Evolutionary conservation across 352 stramenopile species (phyloP).

Genomic region (Ophiocytium majus): DNA sequence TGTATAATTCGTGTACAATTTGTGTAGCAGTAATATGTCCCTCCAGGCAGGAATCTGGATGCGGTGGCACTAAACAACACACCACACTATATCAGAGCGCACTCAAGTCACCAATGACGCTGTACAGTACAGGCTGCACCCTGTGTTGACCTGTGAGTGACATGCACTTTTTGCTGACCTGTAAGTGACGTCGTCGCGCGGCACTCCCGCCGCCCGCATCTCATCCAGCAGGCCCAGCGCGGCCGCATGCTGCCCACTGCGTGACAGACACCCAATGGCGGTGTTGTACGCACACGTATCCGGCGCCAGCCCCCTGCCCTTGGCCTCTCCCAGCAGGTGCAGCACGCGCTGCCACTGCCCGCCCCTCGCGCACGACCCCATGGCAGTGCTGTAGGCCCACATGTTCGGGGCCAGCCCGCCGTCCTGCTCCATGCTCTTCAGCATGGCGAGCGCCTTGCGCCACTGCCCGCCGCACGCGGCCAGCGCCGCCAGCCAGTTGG

Average conservation of each 20-base stretch:
- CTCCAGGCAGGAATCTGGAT: too few relatives aligned
- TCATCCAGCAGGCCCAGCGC: conserved; percentile 33
- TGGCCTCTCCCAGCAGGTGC: conserved; percentile 40
- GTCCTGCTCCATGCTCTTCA: conserved; percentile 28
- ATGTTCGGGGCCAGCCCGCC: conserved; percentile 29
- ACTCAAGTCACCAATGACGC: too few relatives aligned
- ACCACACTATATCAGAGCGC: too few relatives aligned
- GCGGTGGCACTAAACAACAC: not conserved
- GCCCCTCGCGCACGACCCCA: conserved; percentile 41
- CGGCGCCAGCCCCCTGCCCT: conserved; percentile 23
- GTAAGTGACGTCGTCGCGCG: conserved; percentile 45
- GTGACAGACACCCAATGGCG: conserved; percentile 21
- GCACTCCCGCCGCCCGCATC: conserved; percentile 32
- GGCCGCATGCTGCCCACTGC: not conserved
- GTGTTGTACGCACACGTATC: conserved; percentile 49
- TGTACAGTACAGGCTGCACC: too few relatives aligned
- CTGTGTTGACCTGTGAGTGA: not conserved
- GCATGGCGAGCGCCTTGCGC: conserved; percentile 29
- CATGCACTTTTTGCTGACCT: conserved; percentile 20
- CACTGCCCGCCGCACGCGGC: conserved; percentile 31
- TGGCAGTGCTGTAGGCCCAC: conserved; percentile 51
- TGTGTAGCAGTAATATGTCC: too few relatives aligned
- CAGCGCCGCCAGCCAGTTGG: conserved; percentile 17
- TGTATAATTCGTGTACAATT: too few relatives aligned
- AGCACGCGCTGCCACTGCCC: conserved; percentile 39